Evolutionary conservation across 2,329 filamentous ascomycete genomes (phyloP).

Genomic region (Arthrobotrys megalospora): DNA sequence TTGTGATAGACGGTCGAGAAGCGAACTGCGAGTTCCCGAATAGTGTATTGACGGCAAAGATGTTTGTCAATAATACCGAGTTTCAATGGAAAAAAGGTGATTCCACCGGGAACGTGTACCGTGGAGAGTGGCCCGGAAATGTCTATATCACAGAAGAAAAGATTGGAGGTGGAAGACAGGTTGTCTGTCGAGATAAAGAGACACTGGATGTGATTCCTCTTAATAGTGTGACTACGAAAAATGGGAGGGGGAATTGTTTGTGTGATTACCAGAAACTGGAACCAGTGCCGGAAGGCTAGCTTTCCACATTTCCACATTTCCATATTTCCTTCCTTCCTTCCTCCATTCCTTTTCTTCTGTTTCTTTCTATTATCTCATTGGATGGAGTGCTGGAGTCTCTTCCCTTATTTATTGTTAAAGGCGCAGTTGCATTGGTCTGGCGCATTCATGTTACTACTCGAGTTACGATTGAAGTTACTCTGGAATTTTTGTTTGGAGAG

Average conservation of each 20-base stretch:
- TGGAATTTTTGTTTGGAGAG: background rate
- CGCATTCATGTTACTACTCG: background rate
- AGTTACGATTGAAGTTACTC: background rate
- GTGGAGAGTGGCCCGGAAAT: slow-evolving; percentile 49
- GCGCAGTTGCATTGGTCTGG: background rate
- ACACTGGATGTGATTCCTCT: slow-evolving; percentile 41
- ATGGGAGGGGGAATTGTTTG: slow-evolving; percentile 46
- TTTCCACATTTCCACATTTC: background rate
- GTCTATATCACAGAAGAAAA: slow-evolving; percentile 46
- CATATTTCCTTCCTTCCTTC: background rate
- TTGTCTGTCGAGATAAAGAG: slow-evolving; percentile 47
- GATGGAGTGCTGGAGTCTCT: slow-evolving; percentile 23
- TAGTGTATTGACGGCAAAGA: slow-evolving; percentile 42
- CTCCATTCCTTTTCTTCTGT: background rate
- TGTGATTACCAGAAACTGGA: slow-evolving; percentile 46
- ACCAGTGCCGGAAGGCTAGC: background rate
- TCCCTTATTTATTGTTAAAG: slow-evolving; percentile 4
- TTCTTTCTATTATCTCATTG: slow-evolving; percentile 8
- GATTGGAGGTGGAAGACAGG: slow-evolving; percentile 39
- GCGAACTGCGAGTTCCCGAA: slow-evolving; percentile 50
- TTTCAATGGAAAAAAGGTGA: slow-evolving; percentile 39
- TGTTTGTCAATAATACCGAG: slow-evolving; percentile 43
- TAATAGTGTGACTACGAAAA: slow-evolving; percentile 5
- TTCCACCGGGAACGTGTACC: slow-evolving; percentile 18
- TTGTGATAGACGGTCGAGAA: slow-evolving; percentile 24